Evolutionary conservation across 805 yeast genomes (phyloP), one percentile per base, ranked within the genome.

Genomic region (Saitoella complicata): DNA sequence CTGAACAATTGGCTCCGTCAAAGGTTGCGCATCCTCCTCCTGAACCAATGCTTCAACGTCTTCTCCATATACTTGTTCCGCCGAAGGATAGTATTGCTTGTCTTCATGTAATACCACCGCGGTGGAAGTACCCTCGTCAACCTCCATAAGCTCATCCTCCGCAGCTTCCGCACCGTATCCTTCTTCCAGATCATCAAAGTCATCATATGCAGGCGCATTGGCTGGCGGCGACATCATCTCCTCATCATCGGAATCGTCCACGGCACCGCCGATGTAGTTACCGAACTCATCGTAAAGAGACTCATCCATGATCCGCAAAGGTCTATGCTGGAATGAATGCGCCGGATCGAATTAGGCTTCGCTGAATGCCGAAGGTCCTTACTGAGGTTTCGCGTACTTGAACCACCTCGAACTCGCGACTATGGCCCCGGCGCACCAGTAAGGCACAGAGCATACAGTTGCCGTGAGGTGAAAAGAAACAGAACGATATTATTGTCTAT

Each of bases 41-140:
- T 70, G 72, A 0, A 78, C 65, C 3, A 79, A 63, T 0, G 82
- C 72, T 48, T 79, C 85, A 0, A 82, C 88, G 41, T 71, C 80
- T 0, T 66, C 63, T 0, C 78, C 83, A 58, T 69, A 78, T 1
- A 70, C 69, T 5, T 70, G 69, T 0, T 60, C 46, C 34, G 74
- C 59, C 0, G 66, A 54, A 0, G 72, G 68, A 46, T 69, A 65
- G 35, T 64, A 58, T 41, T 59, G 57, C 45, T 68, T 70, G 46
- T 72, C 72, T 51, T 72, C 75, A 39, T 65, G 67, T 5, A 67
- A 51, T 0, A 67, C 64, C 5, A 68, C 61, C 8, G 62, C 56
- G 30, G 44, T 50, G 8, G 46, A 49, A n/a, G 48, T 43, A 11
- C 33, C 47, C 8, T 35, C 54, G 10, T 46, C 48, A 21, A 45